Conservation (phyloP, 176 grass and related monocot genomes). For the Oryza longistaminata region DNA sequence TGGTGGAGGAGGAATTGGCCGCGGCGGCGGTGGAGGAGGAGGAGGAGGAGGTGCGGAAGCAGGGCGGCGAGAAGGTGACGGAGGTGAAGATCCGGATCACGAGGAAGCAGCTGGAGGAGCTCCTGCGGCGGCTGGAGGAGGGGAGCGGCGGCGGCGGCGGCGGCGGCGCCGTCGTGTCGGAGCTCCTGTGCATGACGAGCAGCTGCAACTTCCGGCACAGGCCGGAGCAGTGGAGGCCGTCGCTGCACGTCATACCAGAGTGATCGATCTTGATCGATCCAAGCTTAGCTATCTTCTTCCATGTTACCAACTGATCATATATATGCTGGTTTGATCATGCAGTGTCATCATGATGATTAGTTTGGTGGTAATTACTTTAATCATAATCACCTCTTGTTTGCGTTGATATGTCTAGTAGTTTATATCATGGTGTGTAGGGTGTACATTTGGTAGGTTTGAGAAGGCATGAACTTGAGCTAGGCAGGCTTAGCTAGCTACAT, state of each 20-base stretch:
- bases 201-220: conserved; percentile 32
- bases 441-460: conserved; percentile 3
- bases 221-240: conserved; percentile 54
- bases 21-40: neutral
- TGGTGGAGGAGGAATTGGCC: neutral
- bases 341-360: neutral
- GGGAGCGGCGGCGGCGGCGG: neutral
- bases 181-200: conserved; percentile 48
- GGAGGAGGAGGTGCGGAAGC: no score
- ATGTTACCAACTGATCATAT: neutral
- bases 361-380: neutral
- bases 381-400: neutral
- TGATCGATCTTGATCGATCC: conserved; percentile 17
- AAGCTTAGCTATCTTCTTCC: neutral
- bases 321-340: neutral
- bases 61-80: neutral
- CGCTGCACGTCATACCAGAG: conserved; percentile 71
- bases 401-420: neutral
- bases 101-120: conserved; percentile 63
- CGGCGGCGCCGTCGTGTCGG: conserved; percentile 39
- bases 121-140: conserved; percentile 46
- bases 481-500: neutral
- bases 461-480: neutral
- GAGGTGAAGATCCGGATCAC: conserved; percentile 71
- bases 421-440: neutral